Base-by-base conservation (phyloP, 345 rosid genomes). In the Corchorus olitorius region DNA sequence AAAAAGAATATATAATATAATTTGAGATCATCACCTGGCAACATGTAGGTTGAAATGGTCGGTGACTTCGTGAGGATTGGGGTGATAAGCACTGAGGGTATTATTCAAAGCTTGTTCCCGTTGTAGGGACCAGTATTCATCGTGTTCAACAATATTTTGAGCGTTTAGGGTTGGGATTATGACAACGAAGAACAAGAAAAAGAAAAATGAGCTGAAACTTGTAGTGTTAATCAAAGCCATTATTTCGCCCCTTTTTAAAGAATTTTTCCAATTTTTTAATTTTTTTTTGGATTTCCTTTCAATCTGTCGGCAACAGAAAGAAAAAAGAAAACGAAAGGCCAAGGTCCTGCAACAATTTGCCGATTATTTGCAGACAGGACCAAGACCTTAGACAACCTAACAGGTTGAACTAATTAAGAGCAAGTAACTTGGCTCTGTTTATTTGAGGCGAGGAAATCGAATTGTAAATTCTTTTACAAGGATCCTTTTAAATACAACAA, bases 71-170 rank as follows among this genome's bases (percentile, higher is more conserved):
- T 73, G 70, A 22, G 98, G 98, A n/a, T 85, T 79, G 3, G 91
- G 87, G 55, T 76, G 53, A 41, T 83, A 93, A 4, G 97, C 86
- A 10, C 79, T 63, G 5, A 78, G 48, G 43, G 85, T 62, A 16
- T 78, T 77, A 11, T 83, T 70, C 14, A 63, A 52, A 45, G 97
- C 90, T 46, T 76, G 76, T 14, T 73, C 74, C 27, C 87, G 88
- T 15, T 82, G 80, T 56, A 67, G 20, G 48, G 76, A 75, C 98
- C 95, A 90, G 71, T 93, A 92, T 10, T 84, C 88, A 22, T 93
- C 97, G 37, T 77, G 76, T 59, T 84, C 85, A 9, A 72, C 75
- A 3, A 82, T 74, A 75, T 7, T 41, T 41, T 86, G n/a, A 20
- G 90, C 93, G 1, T 39, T 37, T 5, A 74, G 52, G 46, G 55